These are phyloP conservation scores for Penicillium macrosclerotiorum DNA, from an alignment of 495 filamentous ascomycete genomes.

Conservation along the genomic window DNA sequence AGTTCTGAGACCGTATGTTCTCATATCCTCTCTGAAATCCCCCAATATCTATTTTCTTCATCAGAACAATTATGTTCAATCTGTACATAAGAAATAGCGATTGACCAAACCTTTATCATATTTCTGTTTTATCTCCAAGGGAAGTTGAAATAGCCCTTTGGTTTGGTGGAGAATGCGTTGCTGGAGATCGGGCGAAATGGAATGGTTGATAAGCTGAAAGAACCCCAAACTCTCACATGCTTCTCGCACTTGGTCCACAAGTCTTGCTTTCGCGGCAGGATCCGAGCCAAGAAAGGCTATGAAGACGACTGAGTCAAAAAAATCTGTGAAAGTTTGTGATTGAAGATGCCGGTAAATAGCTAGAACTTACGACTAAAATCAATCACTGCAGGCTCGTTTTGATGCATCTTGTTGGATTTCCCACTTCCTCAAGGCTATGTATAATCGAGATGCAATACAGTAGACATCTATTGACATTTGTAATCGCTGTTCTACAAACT, in stretches of 20 bases:
- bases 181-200: constrained; percentile 24
- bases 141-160: constrained; percentile 31
- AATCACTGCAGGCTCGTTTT: constrained; percentile 17
- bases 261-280: too few relatives aligned
- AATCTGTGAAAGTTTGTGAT: too few relatives aligned
- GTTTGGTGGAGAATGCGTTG: constrained; percentile 22
- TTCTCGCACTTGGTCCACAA: constrained; percentile 21
- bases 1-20: constrained; percentile 22
- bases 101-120: constrained; percentile 19
- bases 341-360: constrained; percentile 30
- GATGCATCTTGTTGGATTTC: neutral
- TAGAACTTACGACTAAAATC: constrained; percentile 21
- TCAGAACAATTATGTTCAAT: too few relatives aligned
- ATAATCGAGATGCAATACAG: too few relatives aligned
- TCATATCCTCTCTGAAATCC: constrained; percentile 35
- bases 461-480: too few relatives aligned
- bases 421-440: too few relatives aligned
- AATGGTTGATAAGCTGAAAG: constrained; percentile 36
- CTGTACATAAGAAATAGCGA: too few relatives aligned
- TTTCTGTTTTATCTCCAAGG: constrained; percentile 23
- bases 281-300: too few relatives aligned
- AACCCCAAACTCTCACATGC: constrained; percentile 36
- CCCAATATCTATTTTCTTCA: too few relatives aligned
- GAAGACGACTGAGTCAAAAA: too few relatives aligned
- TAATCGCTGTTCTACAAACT: too few relatives aligned